Evolutionary conservation across 1,284 basidiomycete genomes (phyloP).

Genomic region (Pseudozyma flocculosa): DNA sequence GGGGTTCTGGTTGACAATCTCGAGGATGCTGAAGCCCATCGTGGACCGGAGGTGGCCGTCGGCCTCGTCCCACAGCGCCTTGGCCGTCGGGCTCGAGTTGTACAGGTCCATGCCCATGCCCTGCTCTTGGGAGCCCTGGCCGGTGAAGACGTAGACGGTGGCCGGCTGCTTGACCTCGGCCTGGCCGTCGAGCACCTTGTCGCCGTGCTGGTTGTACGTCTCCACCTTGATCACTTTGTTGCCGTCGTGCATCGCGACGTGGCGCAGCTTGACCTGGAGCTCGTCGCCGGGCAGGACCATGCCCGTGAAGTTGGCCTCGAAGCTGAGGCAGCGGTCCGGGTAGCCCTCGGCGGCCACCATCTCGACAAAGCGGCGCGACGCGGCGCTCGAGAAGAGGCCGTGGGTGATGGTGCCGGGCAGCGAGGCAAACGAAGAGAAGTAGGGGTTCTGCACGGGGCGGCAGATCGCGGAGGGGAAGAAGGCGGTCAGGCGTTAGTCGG

Average conservation of each 20-base stretch:
- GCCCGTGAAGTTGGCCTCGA: constrained; percentile 71
- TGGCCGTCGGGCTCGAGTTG: constrained; percentile 84
- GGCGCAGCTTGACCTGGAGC: constrained; percentile 75
- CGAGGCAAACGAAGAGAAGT: constrained; percentile 90
- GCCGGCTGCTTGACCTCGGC: constrained; percentile 81
- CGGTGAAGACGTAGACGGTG: constrained; percentile 96
- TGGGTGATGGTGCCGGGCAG: constrained; percentile 97
- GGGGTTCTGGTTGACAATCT: constrained; percentile 66
- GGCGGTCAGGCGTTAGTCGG: background rate
- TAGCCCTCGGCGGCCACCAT: constrained; percentile 89
- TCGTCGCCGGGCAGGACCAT: constrained; percentile 96
- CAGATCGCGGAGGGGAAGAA: background rate
- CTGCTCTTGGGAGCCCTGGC: constrained; percentile 95
- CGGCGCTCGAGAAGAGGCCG: constrained; percentile 94
- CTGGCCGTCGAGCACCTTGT: constrained; percentile 87
- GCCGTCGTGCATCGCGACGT: constrained; percentile 48
- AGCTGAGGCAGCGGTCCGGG: constrained; percentile 68
- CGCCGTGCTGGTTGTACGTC: constrained; percentile 79
- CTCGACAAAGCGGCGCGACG: constrained; percentile 89
- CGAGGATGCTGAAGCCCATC: constrained; percentile 96
- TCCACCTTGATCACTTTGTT: constrained; percentile 83
- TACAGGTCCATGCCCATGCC: constrained; percentile 99
- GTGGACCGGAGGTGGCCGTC: constrained; percentile 85
- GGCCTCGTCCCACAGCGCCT: constrained; percentile 94
- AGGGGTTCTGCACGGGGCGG: constrained; percentile 68